phyloP scores from a whole-genome alignment of 73 alveolate genomes.

The Tetrahymena borealis region DNA sequence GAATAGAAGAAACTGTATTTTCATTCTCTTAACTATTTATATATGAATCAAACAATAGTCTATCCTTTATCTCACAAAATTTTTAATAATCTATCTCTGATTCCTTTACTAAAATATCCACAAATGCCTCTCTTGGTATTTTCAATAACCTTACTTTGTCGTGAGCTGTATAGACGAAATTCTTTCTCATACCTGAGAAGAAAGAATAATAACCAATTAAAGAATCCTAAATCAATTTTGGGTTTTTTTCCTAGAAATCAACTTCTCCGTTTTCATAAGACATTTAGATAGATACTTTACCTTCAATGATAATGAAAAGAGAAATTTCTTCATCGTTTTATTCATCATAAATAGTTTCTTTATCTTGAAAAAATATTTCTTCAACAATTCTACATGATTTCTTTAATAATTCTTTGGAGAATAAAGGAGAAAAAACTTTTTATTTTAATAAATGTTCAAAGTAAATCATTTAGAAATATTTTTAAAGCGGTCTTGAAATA shows the following conservation, averaged over 20 bases:
- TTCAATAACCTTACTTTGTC: not conserved
- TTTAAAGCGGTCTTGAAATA: not conserved
- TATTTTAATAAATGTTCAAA: not conserved
- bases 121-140: not conserved
- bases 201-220: not conserved
- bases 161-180: not conserved
- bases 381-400: not conserved
- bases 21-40: not conserved
- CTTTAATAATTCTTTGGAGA: not conserved
- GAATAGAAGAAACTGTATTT: not conserved
- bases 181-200: not conserved
- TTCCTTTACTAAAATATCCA: not conserved
- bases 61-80: not conserved
- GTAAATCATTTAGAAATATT: not conserved
- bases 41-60: not conserved
- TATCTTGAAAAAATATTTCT: not conserved
- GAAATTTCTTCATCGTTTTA: not conserved
- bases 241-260: not conserved
- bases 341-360: not conserved
- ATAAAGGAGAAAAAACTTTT: not conserved
- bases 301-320: not conserved
- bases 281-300: not conserved
- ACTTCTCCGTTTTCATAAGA: not conserved
- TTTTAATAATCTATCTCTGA: not conserved
- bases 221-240: not conserved